Conservation (phyloP, 169 alveolate species). For the Perkinsus chesapeaki region DNA sequence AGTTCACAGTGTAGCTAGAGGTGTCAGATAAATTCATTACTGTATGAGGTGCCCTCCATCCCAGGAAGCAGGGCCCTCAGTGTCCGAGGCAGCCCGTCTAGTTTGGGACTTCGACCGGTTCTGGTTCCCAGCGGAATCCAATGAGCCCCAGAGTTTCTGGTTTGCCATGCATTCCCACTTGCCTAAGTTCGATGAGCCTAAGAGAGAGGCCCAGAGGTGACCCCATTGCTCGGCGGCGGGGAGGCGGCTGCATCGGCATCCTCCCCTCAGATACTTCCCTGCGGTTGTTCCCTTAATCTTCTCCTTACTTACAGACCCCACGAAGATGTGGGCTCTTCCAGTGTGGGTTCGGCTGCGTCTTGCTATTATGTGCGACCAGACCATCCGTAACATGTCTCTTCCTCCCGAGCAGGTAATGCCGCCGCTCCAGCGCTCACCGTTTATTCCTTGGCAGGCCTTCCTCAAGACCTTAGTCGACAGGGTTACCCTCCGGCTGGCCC, state of each 20-base stretch:
- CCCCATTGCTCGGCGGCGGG: not conserved
- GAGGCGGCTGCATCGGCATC: not conserved
- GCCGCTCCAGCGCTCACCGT: not conserved
- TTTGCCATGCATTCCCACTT: not conserved
- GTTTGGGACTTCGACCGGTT: not conserved
- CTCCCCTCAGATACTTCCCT: not conserved
- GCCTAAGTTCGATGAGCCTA: not conserved
- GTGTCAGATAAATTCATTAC: not conserved
- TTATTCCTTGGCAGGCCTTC: not conserved
- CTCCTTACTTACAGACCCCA: not conserved
- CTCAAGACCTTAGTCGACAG: not conserved
- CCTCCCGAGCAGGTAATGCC: not conserved
- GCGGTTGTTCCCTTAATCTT: not conserved
- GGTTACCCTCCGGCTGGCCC: not conserved
- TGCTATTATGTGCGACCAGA: not conserved
- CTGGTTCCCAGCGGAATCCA: not conserved
- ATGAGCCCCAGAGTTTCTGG: not conserved
- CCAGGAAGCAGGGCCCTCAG: not conserved
- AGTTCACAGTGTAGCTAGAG: not conserved
- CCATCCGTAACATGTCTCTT: not conserved
- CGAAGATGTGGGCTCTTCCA: not conserved
- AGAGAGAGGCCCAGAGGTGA: not conserved
- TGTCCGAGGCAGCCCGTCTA: not conserved
- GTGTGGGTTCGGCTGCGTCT: not conserved
- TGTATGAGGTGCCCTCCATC: not conserved